phyloP scores from a whole-genome alignment of 441 rosid species.

The Hypseocharis bilobata region DNA sequence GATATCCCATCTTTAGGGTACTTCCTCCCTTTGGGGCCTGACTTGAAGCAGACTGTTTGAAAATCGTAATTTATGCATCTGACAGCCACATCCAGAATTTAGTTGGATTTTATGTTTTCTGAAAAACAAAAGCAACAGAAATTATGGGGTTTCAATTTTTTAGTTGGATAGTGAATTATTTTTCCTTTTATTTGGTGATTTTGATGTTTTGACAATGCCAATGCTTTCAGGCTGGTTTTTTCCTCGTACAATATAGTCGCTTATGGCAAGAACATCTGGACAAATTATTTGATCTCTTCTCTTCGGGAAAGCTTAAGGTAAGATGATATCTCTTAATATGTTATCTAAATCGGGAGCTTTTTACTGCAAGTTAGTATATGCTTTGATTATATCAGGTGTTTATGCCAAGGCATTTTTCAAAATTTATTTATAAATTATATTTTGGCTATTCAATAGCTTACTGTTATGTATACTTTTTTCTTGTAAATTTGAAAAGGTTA shows the following conservation, averaged over 20 bases:
- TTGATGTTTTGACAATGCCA: slow-evolving; percentile 8
- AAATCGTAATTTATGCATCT: too few species aligned
- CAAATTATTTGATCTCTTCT: slow-evolving; percentile 51
- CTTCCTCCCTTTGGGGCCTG: too few species aligned
- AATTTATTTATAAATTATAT: background rate
- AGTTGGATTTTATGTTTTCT: too few species aligned
- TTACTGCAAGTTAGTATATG: background rate
- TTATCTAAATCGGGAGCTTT: background rate
- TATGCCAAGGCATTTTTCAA: background rate
- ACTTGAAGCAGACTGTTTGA: too few species aligned
- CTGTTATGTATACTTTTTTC: too few species aligned
- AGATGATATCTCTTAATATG: slow-evolving; percentile 2
- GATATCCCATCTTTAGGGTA: too few species aligned
- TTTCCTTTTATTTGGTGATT: background rate
- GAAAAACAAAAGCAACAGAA: too few species aligned
- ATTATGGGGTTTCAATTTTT: too few species aligned
- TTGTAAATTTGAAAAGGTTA: too few species aligned
- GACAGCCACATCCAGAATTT: too few species aligned
- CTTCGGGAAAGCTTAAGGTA: slow-evolving; percentile 83
- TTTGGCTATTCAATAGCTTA: background rate
- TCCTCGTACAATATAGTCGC: slow-evolving; percentile 59
- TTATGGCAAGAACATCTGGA: slow-evolving; percentile 79
- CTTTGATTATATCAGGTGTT: background rate
- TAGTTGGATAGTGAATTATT: background rate
- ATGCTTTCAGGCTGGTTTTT: slow-evolving; percentile 76